Evolutionary conservation across 306 rosid species (phyloP).

Genomic region (Amphicarpaea edgeworthii): DNA sequence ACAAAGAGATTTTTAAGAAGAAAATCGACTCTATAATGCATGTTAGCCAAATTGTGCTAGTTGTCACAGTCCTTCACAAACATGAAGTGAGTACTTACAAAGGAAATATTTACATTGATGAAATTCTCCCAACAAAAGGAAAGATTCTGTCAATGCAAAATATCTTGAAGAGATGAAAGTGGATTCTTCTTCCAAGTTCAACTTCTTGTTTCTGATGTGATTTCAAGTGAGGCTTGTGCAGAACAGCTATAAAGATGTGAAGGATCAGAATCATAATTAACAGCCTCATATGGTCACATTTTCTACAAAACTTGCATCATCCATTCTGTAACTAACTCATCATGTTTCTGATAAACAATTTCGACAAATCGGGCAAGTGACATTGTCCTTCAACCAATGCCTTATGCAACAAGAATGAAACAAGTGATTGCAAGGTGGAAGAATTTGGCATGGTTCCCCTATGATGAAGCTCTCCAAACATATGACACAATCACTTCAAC

Average conservation of each 20-base stretch:
- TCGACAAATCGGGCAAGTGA: conserved; percentile 42
- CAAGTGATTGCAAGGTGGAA: conserved; percentile 25
- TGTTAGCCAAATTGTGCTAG: neutral
- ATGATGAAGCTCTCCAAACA: conserved; percentile 34
- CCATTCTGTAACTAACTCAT: neutral
- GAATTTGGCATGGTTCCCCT: conserved; percentile 24
- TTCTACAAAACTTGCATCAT: neutral
- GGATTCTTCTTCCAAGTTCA: no score
- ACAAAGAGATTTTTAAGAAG: neutral
- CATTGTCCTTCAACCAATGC: conserved; percentile 31
- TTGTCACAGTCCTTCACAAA: neutral
- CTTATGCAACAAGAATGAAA: conserved; percentile 38
- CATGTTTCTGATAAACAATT: conserved; percentile 30
- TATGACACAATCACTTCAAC: conserved; percentile 28
- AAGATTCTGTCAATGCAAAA: no score
- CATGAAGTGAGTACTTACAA: neutral
- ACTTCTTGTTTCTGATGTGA: no score
- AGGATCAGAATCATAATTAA: neutral
- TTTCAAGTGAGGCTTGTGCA: no score
- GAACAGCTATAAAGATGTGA: no score
- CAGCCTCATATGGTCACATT: neutral
- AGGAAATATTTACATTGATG: neutral
- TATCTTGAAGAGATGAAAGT: no score
- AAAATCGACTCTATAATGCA: neutral
- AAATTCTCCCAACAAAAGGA: neutral